These are phyloP conservation scores for Myriosclerotinia scirpicola DNA, from an alignment of 2,329 filamentous ascomycete genomes.

Conservation along the genomic window DNA sequence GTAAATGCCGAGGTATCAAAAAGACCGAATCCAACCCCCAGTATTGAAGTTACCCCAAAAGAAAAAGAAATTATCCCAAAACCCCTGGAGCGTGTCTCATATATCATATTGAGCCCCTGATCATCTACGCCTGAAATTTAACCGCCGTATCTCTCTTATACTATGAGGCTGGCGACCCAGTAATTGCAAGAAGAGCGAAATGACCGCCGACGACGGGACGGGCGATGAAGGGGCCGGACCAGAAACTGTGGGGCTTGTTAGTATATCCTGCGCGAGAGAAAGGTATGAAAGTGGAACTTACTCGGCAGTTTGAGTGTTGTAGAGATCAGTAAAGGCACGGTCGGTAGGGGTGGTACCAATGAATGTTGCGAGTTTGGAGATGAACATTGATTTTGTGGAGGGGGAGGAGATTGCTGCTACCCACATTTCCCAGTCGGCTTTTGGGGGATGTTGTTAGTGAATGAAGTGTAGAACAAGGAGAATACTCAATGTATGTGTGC, in stretches of 20 bases:
- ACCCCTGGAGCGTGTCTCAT: background rate
- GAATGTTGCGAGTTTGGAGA: slow-evolving; percentile 70
- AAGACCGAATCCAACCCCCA: too few relatives aligned
- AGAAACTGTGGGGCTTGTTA: slow-evolving; percentile 24
- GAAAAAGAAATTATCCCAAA: background rate
- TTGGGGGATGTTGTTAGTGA: background rate
- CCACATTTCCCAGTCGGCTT: slow-evolving; percentile 78
- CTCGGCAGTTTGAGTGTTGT: slow-evolving; percentile 68
- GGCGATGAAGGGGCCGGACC: slow-evolving; percentile 59
- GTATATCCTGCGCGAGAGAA: background rate
- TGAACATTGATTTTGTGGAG: slow-evolving; percentile 62
- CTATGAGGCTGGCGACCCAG: background rate
- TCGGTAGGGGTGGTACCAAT: slow-evolving; percentile 71
- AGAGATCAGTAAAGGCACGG: slow-evolving; percentile 74
- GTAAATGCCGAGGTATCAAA: too few relatives aligned
- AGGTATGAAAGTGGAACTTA: slow-evolving; percentile 45
- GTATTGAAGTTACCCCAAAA: background rate
- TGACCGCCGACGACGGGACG: slow-evolving; percentile 78
- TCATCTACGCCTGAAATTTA: background rate
- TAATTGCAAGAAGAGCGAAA: slow-evolving; percentile 69
- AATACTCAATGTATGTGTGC: background rate
- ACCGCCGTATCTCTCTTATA: background rate
- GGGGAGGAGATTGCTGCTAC: slow-evolving; percentile 70
- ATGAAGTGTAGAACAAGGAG: background rate
- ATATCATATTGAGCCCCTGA: background rate